Percentiles rank a stretch among this genome's conserved stretches.
Evolutionary conservation across 2,329 filamentous ascomycete genomes (phyloP).

Genomic region (Fragosphaeria purpurea): DNA sequence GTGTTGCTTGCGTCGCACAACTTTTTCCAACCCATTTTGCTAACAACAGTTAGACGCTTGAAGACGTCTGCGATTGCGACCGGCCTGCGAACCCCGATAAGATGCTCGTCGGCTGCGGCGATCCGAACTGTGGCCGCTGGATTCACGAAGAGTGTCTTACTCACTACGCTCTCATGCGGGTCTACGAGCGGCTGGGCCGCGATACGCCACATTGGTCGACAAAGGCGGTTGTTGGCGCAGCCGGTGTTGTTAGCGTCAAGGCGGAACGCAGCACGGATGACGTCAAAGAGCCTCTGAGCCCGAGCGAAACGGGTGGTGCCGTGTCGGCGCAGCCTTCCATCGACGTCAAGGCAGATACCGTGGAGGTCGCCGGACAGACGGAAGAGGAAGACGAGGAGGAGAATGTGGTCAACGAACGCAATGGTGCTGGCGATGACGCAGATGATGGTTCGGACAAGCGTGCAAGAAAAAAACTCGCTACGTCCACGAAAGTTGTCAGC

Average conservation of each 20-base stretch:
- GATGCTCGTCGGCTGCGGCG: constrained; percentile 47
- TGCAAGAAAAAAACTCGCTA: no score
- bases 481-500: no score
- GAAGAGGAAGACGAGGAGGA: neutral
- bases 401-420: constrained; percentile 8
- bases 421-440: constrained; percentile 19
- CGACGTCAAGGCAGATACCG: constrained; percentile 39
- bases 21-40: no score
- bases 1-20: no score
- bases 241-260: constrained; percentile 18
- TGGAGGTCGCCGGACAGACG: constrained; percentile 23
- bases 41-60: constrained; percentile 32
- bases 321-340: constrained; percentile 41
- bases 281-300: constrained; percentile 38
- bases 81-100: constrained; percentile 53
- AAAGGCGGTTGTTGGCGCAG: constrained; percentile 18
- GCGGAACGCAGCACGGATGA: constrained; percentile 17
- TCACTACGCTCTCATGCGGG: constrained; percentile 40
- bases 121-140: constrained; percentile 46
- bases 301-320: constrained; percentile 39
- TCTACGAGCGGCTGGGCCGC: constrained; percentile 39
- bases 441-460: constrained; percentile 16
- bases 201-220: constrained; percentile 35
- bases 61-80: constrained; percentile 47
- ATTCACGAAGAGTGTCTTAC: constrained; percentile 54